Evolutionary conservation across 2,329 filamentous ascomycete species (phyloP).

Genomic region (Ceratocystiopsis sp.): DNA sequence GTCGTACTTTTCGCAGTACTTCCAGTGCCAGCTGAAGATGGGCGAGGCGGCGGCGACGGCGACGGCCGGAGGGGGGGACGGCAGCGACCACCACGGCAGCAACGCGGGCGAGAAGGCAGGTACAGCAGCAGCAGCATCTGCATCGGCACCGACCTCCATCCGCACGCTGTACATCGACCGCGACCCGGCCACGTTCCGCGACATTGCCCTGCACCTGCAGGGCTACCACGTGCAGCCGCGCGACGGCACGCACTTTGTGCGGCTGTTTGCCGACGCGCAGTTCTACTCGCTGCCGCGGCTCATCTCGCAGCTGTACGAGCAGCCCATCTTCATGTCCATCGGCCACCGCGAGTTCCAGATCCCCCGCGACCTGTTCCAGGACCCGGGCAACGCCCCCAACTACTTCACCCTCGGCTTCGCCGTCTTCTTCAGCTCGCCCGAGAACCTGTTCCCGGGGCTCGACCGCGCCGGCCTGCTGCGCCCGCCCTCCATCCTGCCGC

Average conservation of each 20-base stretch:
- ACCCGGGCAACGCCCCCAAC: conserved; percentile 81
- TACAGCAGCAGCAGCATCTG: no score
- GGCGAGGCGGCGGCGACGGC: conserved; percentile 35
- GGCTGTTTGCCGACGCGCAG: conserved; percentile 83
- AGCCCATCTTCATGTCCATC: conserved; percentile 82
- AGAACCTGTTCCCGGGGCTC: conserved; percentile 73
- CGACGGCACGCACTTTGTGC: conserved; percentile 77
- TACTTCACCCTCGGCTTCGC: conserved; percentile 88
- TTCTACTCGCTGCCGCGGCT: conserved; percentile 74
- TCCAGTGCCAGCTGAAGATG: conserved; percentile 59
- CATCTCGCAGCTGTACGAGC: conserved; percentile 79
- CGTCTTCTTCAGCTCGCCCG: conserved; percentile 66
- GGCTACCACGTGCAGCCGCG: conserved; percentile 74
- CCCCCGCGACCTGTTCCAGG: conserved; percentile 69
- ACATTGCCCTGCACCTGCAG: conserved; percentile 81
- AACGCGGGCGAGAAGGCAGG: not conserved
- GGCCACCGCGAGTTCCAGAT: conserved; percentile 79
- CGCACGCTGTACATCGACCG: conserved; percentile 89
- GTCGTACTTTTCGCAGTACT: conserved; percentile 93
- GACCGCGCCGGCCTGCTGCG: conserved; percentile 63
- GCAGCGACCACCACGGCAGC: no score
- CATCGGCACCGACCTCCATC: conserved; percentile 22
- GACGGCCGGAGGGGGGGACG: conserved; percentile 22
- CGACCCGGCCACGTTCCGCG: conserved; percentile 73
- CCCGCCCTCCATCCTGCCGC: conserved; percentile 72